A percentile compares a stretch with the other conserved stretches of the same genome.
These are phyloP conservation scores for Citrullus mucosospermus DNA, from an alignment of 306 rosid genomes.

Conservation along the genomic window DNA sequence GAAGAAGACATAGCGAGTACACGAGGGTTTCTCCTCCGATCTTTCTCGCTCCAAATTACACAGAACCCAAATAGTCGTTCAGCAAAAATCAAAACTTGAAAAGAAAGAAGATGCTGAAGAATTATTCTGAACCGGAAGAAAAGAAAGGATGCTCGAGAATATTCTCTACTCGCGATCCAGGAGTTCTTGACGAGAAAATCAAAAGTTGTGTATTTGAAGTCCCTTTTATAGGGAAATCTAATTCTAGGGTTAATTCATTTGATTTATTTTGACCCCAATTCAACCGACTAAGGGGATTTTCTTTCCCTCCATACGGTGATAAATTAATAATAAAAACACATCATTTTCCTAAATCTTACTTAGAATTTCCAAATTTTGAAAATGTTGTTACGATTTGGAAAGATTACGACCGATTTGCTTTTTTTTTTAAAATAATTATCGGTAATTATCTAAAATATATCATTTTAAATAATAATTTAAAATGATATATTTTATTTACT, in stretches of 20 bases:
- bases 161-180: neutral
- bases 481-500: too few species aligned
- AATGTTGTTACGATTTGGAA: too few species aligned
- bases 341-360: too few species aligned
- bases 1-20: constrained; percentile 24
- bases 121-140: constrained; percentile 18
- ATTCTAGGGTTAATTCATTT: neutral
- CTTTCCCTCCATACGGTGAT: too few species aligned
- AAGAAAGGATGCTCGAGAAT: constrained; percentile 5
- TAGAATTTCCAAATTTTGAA: too few species aligned
- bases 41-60: neutral
- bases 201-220: neutral
- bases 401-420: too few species aligned
- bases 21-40: neutral
- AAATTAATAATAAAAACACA: too few species aligned
- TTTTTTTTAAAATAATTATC: too few species aligned
- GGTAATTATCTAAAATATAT: too few species aligned
- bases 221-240: neutral
- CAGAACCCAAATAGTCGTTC: neutral
- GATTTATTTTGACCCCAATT: neutral
- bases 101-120: constrained; percentile 16
- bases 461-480: too few species aligned
- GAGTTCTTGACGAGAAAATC: neutral
- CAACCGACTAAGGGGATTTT: neutral
- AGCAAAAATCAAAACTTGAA: neutral